A percentile compares a stretch with the other conserved stretches of the same genome.
These are phyloP conservation scores for Arabis alpina DNA, from an alignment of 345 rosid species.

Conservation along the genomic window DNA sequence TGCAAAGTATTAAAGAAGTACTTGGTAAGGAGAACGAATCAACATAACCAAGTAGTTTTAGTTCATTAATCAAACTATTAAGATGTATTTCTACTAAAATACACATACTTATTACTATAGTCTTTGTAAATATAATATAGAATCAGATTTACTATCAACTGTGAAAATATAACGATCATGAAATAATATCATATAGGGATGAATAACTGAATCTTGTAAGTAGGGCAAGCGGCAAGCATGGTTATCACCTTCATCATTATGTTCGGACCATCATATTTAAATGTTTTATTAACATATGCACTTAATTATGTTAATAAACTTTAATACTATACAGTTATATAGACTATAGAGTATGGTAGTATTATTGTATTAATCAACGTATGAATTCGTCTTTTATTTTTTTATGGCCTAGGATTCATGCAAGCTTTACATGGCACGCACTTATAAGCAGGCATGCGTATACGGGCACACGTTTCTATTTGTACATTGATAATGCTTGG, in stretches of 20 bases:
- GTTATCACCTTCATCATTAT: constrained; percentile 37
- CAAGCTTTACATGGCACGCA: constrained; percentile 18
- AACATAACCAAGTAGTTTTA: not conserved
- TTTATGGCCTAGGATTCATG: constrained; percentile 12
- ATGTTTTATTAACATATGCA: not conserved
- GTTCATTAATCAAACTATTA: not conserved
- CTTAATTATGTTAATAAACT: too few relatives aligned
- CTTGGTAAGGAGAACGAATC: not conserved
- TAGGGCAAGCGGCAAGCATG: constrained; percentile 47
- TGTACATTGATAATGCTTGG: too few relatives aligned
- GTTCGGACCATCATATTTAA: constrained; percentile 21
- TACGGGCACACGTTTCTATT: too few relatives aligned
- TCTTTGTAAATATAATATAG: too few relatives aligned
- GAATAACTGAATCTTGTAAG: constrained; percentile 39
- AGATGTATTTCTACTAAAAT: not conserved
- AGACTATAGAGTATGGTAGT: not conserved
- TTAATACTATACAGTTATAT: too few relatives aligned
- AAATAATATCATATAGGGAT: not conserved
- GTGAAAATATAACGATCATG: not conserved
- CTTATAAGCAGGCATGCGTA: too few relatives aligned
- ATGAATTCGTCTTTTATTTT: not conserved
- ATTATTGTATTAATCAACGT: not conserved
- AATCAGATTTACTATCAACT: too few relatives aligned
- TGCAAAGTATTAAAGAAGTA: not conserved
- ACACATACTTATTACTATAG: too few relatives aligned